A percentile compares a stretch with the other conserved stretches of the same genome.
Conservation (phyloP, 179 eudicot species). For the Patellifolia procumbens region DNA sequence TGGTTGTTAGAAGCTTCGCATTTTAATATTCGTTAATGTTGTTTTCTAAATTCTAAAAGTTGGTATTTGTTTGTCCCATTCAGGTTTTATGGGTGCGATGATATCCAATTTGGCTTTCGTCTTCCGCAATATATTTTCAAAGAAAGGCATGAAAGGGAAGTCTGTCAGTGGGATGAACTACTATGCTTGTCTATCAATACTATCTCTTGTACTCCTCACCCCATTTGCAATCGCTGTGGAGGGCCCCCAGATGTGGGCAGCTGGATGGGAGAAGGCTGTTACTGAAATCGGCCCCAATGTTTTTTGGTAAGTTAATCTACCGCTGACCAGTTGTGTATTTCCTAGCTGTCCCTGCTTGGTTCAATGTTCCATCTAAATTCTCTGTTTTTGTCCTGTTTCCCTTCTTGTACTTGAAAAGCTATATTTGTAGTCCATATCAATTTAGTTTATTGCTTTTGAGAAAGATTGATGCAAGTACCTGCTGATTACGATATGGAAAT, state of each 20-base stretch:
- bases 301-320: constrained; percentile 58
- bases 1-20: constrained; percentile 17
- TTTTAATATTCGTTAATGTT: constrained; percentile 21
- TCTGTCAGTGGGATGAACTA: constrained; percentile 89
- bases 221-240: constrained; percentile 88
- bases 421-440: not conserved
- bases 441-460: constrained; percentile 18
- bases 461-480: constrained; percentile 27
- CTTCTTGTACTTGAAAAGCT: not conserved
- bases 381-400: constrained; percentile 11
- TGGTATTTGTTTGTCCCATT: constrained; percentile 31
- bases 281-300: constrained; percentile 71
- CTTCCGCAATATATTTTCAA: constrained; percentile 79
- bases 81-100: constrained; percentile 97
- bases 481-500: constrained; percentile 28
- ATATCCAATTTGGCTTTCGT: constrained; percentile 90
- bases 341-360: constrained; percentile 35
- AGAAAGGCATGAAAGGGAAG: constrained; percentile 92
- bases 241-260: constrained; percentile 89
- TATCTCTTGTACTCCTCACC: constrained; percentile 67
- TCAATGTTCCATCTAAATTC: constrained; percentile 44
- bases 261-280: constrained; percentile 70
- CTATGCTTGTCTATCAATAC: constrained; percentile 75
- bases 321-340: constrained; percentile 9
- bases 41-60: constrained; percentile 33